These are phyloP conservation scores for Acanthamoeba polyphaga DNA, from an alignment of 208 protist genomes.

Conservation along the genomic window DNA sequence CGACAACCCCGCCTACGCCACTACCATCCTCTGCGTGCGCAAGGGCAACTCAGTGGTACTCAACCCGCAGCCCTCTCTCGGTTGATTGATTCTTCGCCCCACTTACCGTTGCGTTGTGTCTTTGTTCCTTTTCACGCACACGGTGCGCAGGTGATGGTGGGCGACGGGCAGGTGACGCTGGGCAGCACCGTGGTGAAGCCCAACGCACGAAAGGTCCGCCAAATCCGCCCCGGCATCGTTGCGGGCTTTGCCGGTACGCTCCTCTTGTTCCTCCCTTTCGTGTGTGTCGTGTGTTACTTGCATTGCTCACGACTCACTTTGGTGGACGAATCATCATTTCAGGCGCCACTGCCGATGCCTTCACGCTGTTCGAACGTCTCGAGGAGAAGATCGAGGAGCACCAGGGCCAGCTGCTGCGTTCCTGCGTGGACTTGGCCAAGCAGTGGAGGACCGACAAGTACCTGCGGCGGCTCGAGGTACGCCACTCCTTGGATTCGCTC, in stretches of 20 bases:
- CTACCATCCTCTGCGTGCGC: conserved; percentile 79
- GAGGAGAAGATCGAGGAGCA: conserved; percentile 79
- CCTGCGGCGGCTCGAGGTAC: conserved; percentile 75
- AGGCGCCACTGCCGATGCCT: conserved; percentile 77
- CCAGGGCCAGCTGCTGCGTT: conserved; percentile 78
- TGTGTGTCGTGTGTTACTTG: not conserved
- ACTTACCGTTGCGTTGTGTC: not conserved
- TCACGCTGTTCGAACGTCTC: conserved; percentile 77
- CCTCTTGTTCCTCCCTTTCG: not conserved
- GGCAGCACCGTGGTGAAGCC: conserved; percentile 77
- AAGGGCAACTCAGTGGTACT: conserved; percentile 77
- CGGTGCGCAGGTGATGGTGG: conserved; percentile 70
- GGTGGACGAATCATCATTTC: not conserved
- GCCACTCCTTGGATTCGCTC: not conserved
- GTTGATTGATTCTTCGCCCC: not conserved
- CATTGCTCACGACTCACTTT: not conserved
- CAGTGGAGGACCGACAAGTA: conserved; percentile 82
- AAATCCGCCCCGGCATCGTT: conserved; percentile 74
- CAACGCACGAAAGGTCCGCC: conserved; percentile 80
- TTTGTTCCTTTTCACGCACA: too few relatives aligned
- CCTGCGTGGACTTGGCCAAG: conserved; percentile 81
- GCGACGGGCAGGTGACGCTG: conserved; percentile 81
- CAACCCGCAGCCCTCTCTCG: not conserved
- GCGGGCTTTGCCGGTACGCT: conserved; percentile 79
- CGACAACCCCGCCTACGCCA: conserved; percentile 62